Evolutionary conservation across 352 stramenopile genomes (phyloP), one percentile per base, ranked within the genome.

Genomic region (Globisporangium okanoganense): DNA sequence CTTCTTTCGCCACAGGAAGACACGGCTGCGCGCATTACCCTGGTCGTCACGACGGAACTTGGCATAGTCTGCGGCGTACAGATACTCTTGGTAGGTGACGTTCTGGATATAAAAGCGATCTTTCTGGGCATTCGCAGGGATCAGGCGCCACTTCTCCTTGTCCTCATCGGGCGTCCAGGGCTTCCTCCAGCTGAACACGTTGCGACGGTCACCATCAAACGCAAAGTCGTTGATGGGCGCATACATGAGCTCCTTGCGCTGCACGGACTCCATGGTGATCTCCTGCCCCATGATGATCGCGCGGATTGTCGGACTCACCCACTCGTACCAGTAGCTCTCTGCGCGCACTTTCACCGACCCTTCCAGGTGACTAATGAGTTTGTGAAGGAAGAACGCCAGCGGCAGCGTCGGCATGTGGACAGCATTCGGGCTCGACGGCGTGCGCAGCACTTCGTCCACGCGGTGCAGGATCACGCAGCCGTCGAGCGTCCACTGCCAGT

Each of bases 71-170:
- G 78, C 82, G 6, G 79, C 67, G 56, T 88, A 88, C 41, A 92
- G 44, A 59, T 76, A 88, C 68, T 89, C 79, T 14, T 81, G 67
- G 44, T 74, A 85, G 2, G 52, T 54, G 12, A 85, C 73, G 56
- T 68, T 89, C 61, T 87, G 82, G n/a, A 92, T 58, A 35, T 81
- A 64, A 51, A 92, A 92, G 8, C 75, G 79, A 45, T 90, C 76
- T 16, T 79, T 71, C 43, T 80, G 70, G 18, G 71, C 72, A 52
- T 78, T 80, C 10, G 72, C 78, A 0, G 82, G 82, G 43, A 88
- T 82, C 24, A 90, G 58, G 33, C 74, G 69, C 78, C 78, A 92
- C 61, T 82, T 67, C 1, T 78, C 75, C 59, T 84, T 87, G 31
- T 66, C 52, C 20, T 53, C 44, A 68, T 73, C 63, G 29, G 75